Conservation (phyloP, 768 basidiomycete genomes). For the Trametopsis cervina region DNA sequence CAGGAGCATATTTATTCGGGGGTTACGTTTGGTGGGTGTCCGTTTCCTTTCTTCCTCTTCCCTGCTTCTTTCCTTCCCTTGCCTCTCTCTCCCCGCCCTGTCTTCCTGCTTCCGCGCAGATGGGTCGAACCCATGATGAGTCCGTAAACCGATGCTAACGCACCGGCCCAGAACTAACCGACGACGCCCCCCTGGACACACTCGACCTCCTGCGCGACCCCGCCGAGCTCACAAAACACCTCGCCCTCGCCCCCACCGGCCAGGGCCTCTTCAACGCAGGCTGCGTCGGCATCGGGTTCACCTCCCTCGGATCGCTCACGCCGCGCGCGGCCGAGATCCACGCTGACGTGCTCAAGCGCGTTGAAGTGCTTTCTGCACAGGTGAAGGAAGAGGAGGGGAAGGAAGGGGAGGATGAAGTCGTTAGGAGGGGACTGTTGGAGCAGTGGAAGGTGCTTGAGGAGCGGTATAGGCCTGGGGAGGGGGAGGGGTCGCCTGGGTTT, state of each 20-base stretch:
- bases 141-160: too few relatives aligned
- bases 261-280: background rate
- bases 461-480: background rate
- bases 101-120: too few relatives aligned
- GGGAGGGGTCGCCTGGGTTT: background rate
- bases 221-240: constrained; percentile 4
- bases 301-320: background rate
- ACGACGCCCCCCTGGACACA: constrained; percentile 10
- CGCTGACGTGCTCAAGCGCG: background rate
- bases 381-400: background rate
- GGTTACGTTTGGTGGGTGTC: constrained; percentile 16
- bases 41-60: background rate
- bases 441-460: background rate
- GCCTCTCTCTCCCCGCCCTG: too few relatives aligned
- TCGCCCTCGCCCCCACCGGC: background rate
- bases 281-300: background rate
- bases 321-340: background rate
- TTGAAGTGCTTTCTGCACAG: background rate
- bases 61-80: background rate
- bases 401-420: background rate
- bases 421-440: background rate
- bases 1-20: constrained; percentile 33
- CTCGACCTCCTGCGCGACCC: constrained; percentile 12
- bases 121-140: too few relatives aligned
- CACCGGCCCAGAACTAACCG: constrained; percentile 11